A percentile compares a stretch with the other conserved stretches of the same genome.
These are phyloP conservation scores for Sanguinoderma infundibulare DNA, from an alignment of 1,284 basidiomycete species.

Conservation along the genomic window DNA sequence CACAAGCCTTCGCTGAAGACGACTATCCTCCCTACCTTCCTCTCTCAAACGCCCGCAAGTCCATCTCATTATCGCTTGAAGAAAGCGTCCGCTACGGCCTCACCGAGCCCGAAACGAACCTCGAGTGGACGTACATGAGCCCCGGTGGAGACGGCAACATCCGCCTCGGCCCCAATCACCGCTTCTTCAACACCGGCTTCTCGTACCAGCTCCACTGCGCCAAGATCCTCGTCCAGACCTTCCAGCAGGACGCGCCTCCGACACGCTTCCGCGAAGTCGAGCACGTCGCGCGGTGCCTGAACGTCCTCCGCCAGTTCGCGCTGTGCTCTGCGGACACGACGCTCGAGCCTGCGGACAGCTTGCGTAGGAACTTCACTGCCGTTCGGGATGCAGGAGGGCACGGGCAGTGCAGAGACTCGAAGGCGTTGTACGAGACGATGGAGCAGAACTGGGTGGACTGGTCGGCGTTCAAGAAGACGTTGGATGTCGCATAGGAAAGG, in stretches of 20 bases:
- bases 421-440: conserved; percentile 21
- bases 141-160: conserved; percentile 27
- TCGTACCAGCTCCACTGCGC: conserved; percentile 33
- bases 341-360: conserved; percentile 33
- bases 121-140: conserved; percentile 27
- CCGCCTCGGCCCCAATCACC: conserved; percentile 25
- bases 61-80: conserved; percentile 18
- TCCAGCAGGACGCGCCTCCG: conserved; percentile 17
- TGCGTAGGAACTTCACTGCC: conserved; percentile 19
- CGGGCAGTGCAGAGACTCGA: conserved; percentile 19
- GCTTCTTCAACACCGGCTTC: conserved; percentile 29
- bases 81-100: conserved; percentile 23
- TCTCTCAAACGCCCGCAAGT: not conserved
- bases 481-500: not conserved
- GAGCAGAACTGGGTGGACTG: conserved; percentile 25
- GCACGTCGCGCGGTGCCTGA: conserved; percentile 24
- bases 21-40: conserved; percentile 20
- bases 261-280: conserved; percentile 5
- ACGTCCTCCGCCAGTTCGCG: conserved; percentile 37
- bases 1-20: conserved; percentile 15
- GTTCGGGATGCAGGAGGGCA: conserved; percentile 15
- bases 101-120: conserved; percentile 7
- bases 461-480: conserved; percentile 9
- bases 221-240: conserved; percentile 19
- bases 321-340: conserved; percentile 41